Conservation (phyloP, 306 rosid species). For the Carpinus fangiana region DNA sequence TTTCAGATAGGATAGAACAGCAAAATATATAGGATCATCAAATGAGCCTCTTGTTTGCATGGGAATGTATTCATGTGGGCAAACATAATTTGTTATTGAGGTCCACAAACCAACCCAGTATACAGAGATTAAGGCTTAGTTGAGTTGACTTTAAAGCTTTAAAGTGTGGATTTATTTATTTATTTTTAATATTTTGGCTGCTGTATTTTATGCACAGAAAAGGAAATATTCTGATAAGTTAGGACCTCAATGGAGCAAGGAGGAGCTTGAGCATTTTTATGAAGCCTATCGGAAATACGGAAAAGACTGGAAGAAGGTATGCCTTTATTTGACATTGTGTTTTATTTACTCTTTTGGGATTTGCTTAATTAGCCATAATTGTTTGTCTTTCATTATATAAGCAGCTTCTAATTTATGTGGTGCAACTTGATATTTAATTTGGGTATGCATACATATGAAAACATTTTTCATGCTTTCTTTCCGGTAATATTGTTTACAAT, state of each 20-base stretch:
- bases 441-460: not conserved
- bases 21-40: not conserved
- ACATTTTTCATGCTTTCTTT: not conserved
- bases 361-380: slow-evolving; percentile 2
- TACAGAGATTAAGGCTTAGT: not conserved
- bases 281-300: slow-evolving; percentile 85
- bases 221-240: slow-evolving; percentile 72
- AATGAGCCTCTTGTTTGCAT: too few species aligned
- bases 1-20: not conserved
- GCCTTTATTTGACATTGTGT: slow-evolving; percentile 27
- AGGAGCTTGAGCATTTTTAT: slow-evolving; percentile 74
- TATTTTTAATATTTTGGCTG: slow-evolving; percentile 28
- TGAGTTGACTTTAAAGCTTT: not conserved
- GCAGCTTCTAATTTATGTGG: slow-evolving; percentile 9
- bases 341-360: slow-evolving; percentile 8
- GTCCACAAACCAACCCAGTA: not conserved
- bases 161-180: not conserved
- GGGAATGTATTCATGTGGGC: not conserved
- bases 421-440: not conserved
- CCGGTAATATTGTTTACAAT: not conserved
- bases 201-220: slow-evolving; percentile 49
- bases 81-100: not conserved
- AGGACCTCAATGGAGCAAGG: slow-evolving; percentile 89
- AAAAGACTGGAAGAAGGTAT: slow-evolving; percentile 85
- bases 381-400: not conserved